Conservation (phyloP, 768 basidiomycete genomes). For the Roridomyces roridus region DNA sequence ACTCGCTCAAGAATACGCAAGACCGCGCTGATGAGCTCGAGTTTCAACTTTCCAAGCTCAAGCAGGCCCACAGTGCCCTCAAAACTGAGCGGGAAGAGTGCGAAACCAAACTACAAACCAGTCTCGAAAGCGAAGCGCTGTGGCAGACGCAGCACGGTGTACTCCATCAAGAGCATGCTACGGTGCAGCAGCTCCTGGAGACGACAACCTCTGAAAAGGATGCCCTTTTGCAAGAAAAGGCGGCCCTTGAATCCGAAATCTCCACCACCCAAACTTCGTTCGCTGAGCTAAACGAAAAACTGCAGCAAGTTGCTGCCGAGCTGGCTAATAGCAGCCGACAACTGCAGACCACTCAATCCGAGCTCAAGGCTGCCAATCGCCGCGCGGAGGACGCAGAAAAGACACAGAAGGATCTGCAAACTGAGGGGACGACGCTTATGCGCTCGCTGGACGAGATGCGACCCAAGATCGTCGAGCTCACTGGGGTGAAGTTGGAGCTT, state of each 20-base stretch:
- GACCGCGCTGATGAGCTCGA: constrained; percentile 85
- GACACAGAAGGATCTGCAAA: constrained; percentile 73
- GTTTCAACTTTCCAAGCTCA: constrained; percentile 79
- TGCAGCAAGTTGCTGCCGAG: constrained; percentile 60
- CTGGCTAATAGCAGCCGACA: constrained; percentile 59
- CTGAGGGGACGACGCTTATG: constrained; percentile 80
- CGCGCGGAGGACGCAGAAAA: constrained; percentile 80
- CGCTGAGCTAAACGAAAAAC: constrained; percentile 63
- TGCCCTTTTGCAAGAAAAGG: constrained; percentile 53
- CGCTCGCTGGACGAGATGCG: constrained; percentile 86
- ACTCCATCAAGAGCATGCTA: constrained; percentile 47
- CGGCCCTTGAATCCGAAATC: constrained; percentile 54
- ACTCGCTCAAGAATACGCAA: constrained; percentile 77
- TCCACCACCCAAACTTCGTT: constrained; percentile 52
- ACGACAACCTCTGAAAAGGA: constrained; percentile 53
- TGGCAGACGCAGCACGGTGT: constrained; percentile 55
- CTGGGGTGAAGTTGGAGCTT: constrained; percentile 71
- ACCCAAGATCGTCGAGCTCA: constrained; percentile 84
- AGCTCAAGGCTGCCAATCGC: constrained; percentile 65
- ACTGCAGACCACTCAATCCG: constrained; percentile 66
- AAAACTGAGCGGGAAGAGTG: constrained; percentile 68
- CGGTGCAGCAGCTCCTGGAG: constrained; percentile 49
- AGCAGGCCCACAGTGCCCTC: constrained; percentile 67
- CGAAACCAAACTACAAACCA: constrained; percentile 50
- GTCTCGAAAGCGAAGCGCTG: constrained; percentile 49